Base-by-base conservation (phyloP, 768 basidiomycete species). In the Tulasnella sp. region DNA sequence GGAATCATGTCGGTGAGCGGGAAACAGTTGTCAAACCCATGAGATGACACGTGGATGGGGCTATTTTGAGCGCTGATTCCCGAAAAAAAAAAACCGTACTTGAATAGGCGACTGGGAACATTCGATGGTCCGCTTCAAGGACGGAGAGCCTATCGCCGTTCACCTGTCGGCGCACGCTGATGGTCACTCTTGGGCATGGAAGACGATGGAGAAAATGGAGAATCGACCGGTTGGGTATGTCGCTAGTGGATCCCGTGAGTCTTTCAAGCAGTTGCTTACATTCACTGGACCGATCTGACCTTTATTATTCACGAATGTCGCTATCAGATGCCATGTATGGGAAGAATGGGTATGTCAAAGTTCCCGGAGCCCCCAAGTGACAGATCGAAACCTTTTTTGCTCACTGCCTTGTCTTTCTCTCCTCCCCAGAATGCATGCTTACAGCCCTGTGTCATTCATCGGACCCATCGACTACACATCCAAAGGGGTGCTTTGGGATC, bases 261-360 rank as follows among this genome's bases (percentile, higher is more conserved):
- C 17, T 17, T 43, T 25, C 5, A 5, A 5, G 15, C 34, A 38
- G 34, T 38, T 7, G 34, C 34, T 38, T 38, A n/a, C n/a, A n/a
- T n/a, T n/a, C n/a, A n/a, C n/a, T n/a, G n/a, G n/a, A n/a, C n/a
- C n/a, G n/a, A n/a, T n/a, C n/a, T n/a, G n/a, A n/a, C n/a, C 34
- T 7, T 38, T 38, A 38, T 5, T 24, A 31, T 55, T 34, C 24
- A 27, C 27, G 21, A 48, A 50, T 38, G 19, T 15, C 19, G 46
- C 17, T 54, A 38, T 38, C 41, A 62, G 61, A 62, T 42, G 61
- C 61, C 38, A 60, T 60, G 49, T 62, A 62, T 41, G 55, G 42
- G 21, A 51, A 52, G 29, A 19, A 46, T 10, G 61, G 58, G 48
- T 60, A 50, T 44, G 59, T n/a, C n/a, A n/a, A n/a, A n/a, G n/a